phyloP scores from a whole-genome alignment of 2,329 filamentous ascomycete genomes.

The Monosporascus sp. region DNA sequence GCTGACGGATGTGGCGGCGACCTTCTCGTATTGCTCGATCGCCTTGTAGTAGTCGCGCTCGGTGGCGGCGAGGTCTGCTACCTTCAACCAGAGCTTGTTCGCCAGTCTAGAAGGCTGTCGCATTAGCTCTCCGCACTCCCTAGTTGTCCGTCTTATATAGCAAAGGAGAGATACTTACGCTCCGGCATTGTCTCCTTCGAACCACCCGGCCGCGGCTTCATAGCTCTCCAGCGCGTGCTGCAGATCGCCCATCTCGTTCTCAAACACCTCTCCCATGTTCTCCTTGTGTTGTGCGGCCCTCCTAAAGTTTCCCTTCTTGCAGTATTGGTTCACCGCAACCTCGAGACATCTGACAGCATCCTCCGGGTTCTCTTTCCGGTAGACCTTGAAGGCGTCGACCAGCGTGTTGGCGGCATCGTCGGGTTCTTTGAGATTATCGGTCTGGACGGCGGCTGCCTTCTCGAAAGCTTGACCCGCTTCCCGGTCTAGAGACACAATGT shows the following conservation, averaged over 20 bases:
- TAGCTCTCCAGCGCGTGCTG: conserved; percentile 78
- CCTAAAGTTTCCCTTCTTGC: conserved; percentile 82
- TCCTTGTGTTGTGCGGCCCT: conserved; percentile 89
- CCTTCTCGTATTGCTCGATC: conserved; percentile 77
- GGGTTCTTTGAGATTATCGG: conserved; percentile 76
- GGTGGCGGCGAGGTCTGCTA: conserved; percentile 79
- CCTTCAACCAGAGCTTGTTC: conserved; percentile 91
- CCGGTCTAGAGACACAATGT: conserved; percentile 49
- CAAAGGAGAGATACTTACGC: conserved; percentile 52
- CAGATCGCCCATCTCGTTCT: conserved; percentile 72
- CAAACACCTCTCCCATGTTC: conserved; percentile 78
- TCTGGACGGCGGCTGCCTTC: conserved; percentile 76
- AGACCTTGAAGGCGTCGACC: conserved; percentile 91
- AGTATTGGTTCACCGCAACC: conserved; percentile 79
- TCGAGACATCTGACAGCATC: conserved; percentile 78
- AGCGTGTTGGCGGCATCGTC: conserved; percentile 88
- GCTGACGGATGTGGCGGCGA: conserved; percentile 70
- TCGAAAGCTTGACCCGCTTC: conserved; percentile 87
- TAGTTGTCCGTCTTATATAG: neutral
- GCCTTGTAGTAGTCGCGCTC: conserved; percentile 80
- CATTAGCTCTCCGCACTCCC: neutral
- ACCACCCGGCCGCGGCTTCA: conserved; percentile 83
- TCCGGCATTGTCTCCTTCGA: conserved; percentile 77
- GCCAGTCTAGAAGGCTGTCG: conserved; percentile 56
- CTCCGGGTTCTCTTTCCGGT: conserved; percentile 77